phyloP scores from a whole-genome alignment of 2,329 filamentous ascomycete species.

The Fusarium sp. region DNA sequence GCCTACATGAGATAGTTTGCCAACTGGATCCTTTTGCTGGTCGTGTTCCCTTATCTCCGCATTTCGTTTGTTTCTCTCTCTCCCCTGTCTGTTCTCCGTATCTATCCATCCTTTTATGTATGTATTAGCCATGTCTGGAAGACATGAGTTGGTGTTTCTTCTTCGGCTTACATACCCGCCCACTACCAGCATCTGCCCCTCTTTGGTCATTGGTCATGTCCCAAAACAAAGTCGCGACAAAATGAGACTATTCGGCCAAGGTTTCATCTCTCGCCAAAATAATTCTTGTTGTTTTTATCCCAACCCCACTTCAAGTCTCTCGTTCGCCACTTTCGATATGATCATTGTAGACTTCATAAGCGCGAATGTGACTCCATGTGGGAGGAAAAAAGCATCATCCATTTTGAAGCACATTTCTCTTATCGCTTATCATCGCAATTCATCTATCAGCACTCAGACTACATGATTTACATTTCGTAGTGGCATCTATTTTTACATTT shows the following conservation, averaged over 20 bases:
- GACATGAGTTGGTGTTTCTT: slow-evolving; percentile 21
- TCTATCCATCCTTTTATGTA: not conserved
- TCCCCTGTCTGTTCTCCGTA: not conserved
- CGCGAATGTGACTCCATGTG: slow-evolving; percentile 8
- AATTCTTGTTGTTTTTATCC: slow-evolving; percentile 37
- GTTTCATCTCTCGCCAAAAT: slow-evolving; percentile 16
- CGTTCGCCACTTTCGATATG: slow-evolving; percentile 26
- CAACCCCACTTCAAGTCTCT: slow-evolving; percentile 26
- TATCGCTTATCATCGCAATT: slow-evolving; percentile 26
- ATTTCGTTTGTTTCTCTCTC: not conserved
- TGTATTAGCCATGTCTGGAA: slow-evolving; percentile 8
- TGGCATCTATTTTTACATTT: slow-evolving; percentile 43
- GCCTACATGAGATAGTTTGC: slow-evolving; percentile 1
- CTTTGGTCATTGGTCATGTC: not conserved
- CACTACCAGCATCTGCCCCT: slow-evolving; percentile 19
- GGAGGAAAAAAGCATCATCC: slow-evolving; percentile 13
- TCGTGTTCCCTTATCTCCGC: slow-evolving; percentile 5
- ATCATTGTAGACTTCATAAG: slow-evolving; percentile 2
- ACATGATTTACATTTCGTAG: slow-evolving; percentile 26
- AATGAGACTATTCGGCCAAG: slow-evolving; percentile 33
- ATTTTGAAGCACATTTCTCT: slow-evolving; percentile 10
- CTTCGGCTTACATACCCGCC: not conserved
- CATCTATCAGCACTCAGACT: slow-evolving; percentile 41
- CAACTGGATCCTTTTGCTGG: not conserved
- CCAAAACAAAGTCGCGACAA: slow-evolving; percentile 1